Percentiles rank a stretch among this genome's conserved stretches.
Evolutionary conservation across 306 rosid species (phyloP).

Genomic region (Dryas alaskensis): DNA sequence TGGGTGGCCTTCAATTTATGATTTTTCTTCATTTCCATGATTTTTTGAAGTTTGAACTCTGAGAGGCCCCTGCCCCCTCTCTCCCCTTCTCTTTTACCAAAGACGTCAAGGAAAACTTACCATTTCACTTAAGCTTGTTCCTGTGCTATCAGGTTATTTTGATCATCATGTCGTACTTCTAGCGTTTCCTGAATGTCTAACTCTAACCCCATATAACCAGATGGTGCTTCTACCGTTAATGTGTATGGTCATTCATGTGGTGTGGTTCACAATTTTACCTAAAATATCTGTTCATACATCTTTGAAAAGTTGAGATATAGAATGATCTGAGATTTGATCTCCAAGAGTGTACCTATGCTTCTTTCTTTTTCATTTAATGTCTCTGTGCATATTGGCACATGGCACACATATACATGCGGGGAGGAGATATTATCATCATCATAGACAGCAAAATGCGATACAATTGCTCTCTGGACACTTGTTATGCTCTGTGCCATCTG

Average conservation of each 20-base stretch:
- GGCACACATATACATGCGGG: neutral
- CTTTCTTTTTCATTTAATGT: neutral
- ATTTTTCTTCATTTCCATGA: neutral
- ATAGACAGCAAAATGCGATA: neutral
- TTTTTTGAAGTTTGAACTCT: neutral
- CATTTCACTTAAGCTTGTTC: too few species aligned
- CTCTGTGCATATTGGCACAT: neutral
- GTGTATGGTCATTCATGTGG: neutral
- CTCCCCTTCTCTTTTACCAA: too few species aligned
- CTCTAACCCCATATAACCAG: neutral
- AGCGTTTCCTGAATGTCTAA: neutral
- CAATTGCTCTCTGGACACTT: neutral
- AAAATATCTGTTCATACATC: neutral
- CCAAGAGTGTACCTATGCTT: neutral
- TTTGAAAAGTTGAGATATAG: neutral
- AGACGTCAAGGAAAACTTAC: too few species aligned
- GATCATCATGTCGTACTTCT: too few species aligned
- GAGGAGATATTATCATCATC: neutral
- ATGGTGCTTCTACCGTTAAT: neutral
- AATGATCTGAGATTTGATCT: neutral
- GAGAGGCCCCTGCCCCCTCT: too few species aligned
- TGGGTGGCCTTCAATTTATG: neutral
- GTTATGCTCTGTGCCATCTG: neutral
- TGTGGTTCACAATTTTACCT: neutral
- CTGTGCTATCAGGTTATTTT: too few species aligned